Conservation (phyloP, 768 basidiomycete species). For the Lyophyllum decastes region DNA sequence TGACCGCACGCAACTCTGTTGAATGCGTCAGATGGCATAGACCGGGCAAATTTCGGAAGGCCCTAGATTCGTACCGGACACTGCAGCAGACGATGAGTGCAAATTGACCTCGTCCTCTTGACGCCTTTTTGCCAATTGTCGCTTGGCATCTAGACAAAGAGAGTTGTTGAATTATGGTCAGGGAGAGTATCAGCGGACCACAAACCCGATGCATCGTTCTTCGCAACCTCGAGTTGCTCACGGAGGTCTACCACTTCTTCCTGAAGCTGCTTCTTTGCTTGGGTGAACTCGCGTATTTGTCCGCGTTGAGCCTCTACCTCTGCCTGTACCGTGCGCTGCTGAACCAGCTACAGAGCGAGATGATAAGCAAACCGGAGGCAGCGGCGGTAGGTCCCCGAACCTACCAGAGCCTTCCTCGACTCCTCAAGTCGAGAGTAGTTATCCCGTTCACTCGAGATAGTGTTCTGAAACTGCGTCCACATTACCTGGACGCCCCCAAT, state of each 20-base stretch:
- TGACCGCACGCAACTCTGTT: conserved; percentile 61
- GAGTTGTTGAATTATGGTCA: not conserved
- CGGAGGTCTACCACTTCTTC: conserved; percentile 51
- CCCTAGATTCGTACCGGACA: conserved; percentile 43
- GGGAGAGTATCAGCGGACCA: not conserved
- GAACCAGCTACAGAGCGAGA: conserved; percentile 49
- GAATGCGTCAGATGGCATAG: not conserved
- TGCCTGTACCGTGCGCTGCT: conserved; percentile 62
- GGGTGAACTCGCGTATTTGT: conserved; percentile 59
- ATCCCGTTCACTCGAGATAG: conserved; percentile 59
- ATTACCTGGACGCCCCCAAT: conserved; percentile 63
- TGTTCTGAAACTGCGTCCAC: conserved; percentile 66
- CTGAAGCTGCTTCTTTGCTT: conserved; percentile 60
- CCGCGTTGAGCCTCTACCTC: conserved; percentile 68
- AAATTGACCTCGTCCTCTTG: conserved; percentile 66
- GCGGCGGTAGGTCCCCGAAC: conserved; percentile 19
- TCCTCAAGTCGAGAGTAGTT: conserved; percentile 68
- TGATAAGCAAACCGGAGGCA: not conserved
- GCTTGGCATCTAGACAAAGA: conserved; percentile 49
- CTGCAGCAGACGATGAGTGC: conserved; percentile 59
- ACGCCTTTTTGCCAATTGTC: conserved; percentile 56
- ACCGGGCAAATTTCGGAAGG: not conserved
- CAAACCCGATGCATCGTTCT: conserved; percentile 61
- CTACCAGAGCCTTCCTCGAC: conserved; percentile 67
- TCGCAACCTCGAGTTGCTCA: conserved; percentile 58